phyloP scores from a whole-genome alignment of 495 filamentous ascomycete species.

The Choiromyces venosus region DNA sequence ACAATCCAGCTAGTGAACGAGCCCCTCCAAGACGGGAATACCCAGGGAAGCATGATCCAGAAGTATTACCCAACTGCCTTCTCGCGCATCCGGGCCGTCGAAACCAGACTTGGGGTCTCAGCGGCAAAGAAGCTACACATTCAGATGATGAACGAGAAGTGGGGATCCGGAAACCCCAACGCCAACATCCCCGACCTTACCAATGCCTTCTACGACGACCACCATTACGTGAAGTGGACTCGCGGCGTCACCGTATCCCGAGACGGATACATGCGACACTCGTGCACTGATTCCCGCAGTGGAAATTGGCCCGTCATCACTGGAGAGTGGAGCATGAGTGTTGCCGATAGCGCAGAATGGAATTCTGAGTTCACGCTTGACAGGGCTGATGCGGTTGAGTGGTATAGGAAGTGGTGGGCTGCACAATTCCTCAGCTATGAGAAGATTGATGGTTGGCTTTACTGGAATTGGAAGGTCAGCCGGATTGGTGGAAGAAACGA shows the following conservation, averaged over 20 bases:
- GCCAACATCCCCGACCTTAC: constrained; percentile 45
- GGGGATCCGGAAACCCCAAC: constrained; percentile 51
- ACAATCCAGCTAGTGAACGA: constrained; percentile 61
- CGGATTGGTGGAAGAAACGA: constrained; percentile 48
- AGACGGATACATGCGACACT: constrained; percentile 39
- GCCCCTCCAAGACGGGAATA: constrained; percentile 47
- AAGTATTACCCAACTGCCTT: constrained; percentile 51
- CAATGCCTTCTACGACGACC: constrained; percentile 51
- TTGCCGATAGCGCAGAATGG: constrained; percentile 48
- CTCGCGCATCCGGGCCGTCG: constrained; percentile 49
- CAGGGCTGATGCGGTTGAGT: constrained; percentile 44
- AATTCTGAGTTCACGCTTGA: constrained; percentile 45
- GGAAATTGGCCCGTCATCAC: constrained; percentile 51
- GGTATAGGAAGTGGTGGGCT: constrained; percentile 57
- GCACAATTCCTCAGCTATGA: constrained; percentile 57
- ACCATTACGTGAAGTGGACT: constrained; percentile 42
- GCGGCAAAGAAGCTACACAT: constrained; percentile 49
- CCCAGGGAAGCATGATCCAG: constrained; percentile 38
- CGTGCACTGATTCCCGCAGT: constrained; percentile 51
- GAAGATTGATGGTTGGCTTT: constrained; percentile 56
- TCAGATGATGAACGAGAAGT: constrained; percentile 54
- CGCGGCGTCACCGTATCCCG: constrained; percentile 12
- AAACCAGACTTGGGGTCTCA: constrained; percentile 44
- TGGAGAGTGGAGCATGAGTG: constrained; percentile 55
- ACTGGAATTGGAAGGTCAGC: constrained; percentile 58